Base-by-base conservation (phyloP, 371 early-diverging fungal genomes). In the Mortierella sp. region DNA sequence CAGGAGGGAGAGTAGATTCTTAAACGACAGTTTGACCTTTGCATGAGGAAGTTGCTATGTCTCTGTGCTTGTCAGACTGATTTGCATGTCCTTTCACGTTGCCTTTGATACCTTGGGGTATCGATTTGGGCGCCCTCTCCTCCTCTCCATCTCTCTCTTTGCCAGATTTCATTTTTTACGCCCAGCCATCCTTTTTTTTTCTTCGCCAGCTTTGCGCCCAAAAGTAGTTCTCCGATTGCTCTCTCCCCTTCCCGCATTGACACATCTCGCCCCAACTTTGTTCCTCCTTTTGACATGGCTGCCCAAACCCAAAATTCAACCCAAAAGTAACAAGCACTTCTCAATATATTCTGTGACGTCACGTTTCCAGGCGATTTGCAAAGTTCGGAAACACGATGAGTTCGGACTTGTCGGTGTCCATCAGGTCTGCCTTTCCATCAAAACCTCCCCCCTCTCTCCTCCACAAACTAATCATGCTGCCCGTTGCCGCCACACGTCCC, bases 401-500 rank as follows among this genome's bases (percentile, higher is more conserved):
- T 58, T 58, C 61, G 61, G 61, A 58, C 34, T 58, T 34, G 29
- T 53, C 55, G 31, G 16, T 53, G 29, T 34, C 55, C 61, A 58
- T 58, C 61, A 58, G 34, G 31, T 31, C 29, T 13, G 14, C 29
- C 29, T 29, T 53, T 19, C 61, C 61, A 58, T 58, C 61, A 58
- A 26, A 58, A 19, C 50, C 50, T 13, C 53, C 31, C 61, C 19
- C 61, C 61, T 22, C 37, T 16, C 61, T 58, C 34, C 14, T 48
- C 48, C 16, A 14, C 34, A 31, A 19, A 5, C 55, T 13, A 53
- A 53, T 29, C 31, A 58, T 58, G 61, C 34, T 58, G 31, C 61
- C 61, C n/a, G n/a, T n/a, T 31, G 61, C 61, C n/a, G n/a, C n/a
- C 37, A 19, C 61, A 58, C 61, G 61, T 58, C 61, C 61, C 61